Evolutionary conservation across 2,329 filamentous ascomycete genomes (phyloP).

Genomic region (Epichloe sibirici): DNA sequence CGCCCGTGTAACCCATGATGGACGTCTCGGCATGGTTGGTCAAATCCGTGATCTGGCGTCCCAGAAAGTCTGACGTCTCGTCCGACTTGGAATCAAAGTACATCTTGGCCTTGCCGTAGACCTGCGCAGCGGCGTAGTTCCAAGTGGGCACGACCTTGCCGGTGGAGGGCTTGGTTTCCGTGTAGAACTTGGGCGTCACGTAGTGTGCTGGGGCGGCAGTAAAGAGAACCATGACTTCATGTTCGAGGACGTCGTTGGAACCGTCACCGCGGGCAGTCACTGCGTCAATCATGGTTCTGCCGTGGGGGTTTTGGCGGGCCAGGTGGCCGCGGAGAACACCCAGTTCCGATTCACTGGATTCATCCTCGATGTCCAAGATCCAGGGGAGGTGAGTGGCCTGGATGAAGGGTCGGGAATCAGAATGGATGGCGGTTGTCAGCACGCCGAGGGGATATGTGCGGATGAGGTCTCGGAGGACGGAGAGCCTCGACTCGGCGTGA

Average conservation of each 20-base stretch:
- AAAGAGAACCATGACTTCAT: slow-evolving; percentile 53
- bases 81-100: slow-evolving; percentile 35
- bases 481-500: slow-evolving; percentile 39
- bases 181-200: slow-evolving; percentile 57
- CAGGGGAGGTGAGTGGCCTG: slow-evolving; percentile 51
- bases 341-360: slow-evolving; percentile 26
- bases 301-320: slow-evolving; percentile 50
- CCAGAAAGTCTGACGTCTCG: slow-evolving; percentile 35
- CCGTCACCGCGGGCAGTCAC: slow-evolving; percentile 11
- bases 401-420: slow-evolving; percentile 33
- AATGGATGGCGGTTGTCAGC: slow-evolving; percentile 48
- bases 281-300: slow-evolving; percentile 45
- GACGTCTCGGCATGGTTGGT: slow-evolving; percentile 35
- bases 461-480: slow-evolving; percentile 42
- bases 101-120: slow-evolving; percentile 44
- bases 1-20: slow-evolving; percentile 43
- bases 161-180: slow-evolving; percentile 48
- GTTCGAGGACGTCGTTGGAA: slow-evolving; percentile 19
- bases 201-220: slow-evolving; percentile 47
- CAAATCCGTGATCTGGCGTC: slow-evolving; percentile 40
- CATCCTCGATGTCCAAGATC: slow-evolving; percentile 37
- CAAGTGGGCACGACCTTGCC: slow-evolving; percentile 55
- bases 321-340: slow-evolving; percentile 46
- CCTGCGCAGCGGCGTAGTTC: slow-evolving; percentile 57
- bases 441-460: slow-evolving; percentile 48